Conservation (phyloP, 2,329 filamentous ascomycete species). For the Penicillium sclerotigenum region DNA sequence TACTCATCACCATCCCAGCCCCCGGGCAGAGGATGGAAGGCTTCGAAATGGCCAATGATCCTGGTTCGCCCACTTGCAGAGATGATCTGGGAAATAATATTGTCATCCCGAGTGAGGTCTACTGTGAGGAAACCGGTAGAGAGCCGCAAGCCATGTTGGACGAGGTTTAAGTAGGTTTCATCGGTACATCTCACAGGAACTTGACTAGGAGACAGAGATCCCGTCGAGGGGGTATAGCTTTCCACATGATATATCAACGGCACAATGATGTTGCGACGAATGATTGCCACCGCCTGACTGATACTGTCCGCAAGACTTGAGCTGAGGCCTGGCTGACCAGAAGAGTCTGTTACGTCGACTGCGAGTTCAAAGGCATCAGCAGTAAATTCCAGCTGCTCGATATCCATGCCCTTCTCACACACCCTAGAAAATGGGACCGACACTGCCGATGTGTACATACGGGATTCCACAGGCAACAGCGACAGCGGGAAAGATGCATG, state of each 20-base stretch:
- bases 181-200: conserved; percentile 26
- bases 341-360: conserved; percentile 41
- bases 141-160: conserved; percentile 60
- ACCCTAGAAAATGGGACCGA: conserved; percentile 60
- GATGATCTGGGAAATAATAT: conserved; percentile 51
- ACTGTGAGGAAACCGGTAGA: conserved; percentile 62
- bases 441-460: conserved; percentile 65
- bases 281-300: conserved; percentile 57
- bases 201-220: conserved; percentile 24
- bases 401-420: conserved; percentile 53
- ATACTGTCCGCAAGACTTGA: conserved; percentile 49
- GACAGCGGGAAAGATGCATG: conserved; percentile 59
- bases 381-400: conserved; percentile 64
- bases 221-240: conserved; percentile 19
- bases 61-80: conserved; percentile 55
- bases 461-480: conserved; percentile 57
- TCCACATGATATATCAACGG: conserved; percentile 57
- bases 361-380: conserved; percentile 65
- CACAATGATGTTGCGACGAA: conserved; percentile 61
- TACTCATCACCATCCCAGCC: conserved; percentile 59
- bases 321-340: conserved; percentile 32
- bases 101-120: conserved; percentile 57
- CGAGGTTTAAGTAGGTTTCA: conserved; percentile 53
- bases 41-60: conserved; percentile 58
- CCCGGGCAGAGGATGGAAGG: conserved; percentile 40